Evolutionary conservation across 495 filamentous ascomycete species (phyloP).

Genomic region (Polyplosphaeria fusca): DNA sequence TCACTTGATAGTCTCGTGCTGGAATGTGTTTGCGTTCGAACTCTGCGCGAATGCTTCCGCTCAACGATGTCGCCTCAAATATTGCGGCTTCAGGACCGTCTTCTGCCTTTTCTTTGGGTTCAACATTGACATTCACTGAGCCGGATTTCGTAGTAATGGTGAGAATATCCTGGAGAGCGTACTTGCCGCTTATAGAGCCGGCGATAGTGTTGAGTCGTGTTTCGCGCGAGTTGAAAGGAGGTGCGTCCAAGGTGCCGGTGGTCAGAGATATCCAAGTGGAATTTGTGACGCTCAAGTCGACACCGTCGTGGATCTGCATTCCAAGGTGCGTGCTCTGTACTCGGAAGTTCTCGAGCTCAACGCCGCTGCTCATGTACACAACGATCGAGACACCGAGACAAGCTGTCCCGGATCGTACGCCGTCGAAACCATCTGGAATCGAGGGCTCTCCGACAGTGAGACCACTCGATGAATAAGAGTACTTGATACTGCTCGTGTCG

Average conservation of each 20-base stretch:
- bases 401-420: conserved; percentile 7
- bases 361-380: conserved; percentile 20
- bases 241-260: conserved; percentile 18
- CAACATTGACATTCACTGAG: conserved; percentile 34
- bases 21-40: conserved; percentile 31
- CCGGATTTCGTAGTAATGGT: conserved; percentile 34
- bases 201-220: conserved; percentile 32
- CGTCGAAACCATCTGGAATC: conserved; percentile 9
- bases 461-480: conserved; percentile 1
- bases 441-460: conserved; percentile 11
- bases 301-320: conserved; percentile 20
- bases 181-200: conserved; percentile 36
- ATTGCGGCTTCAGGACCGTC: conserved; percentile 25
- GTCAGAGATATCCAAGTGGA: conserved; percentile 22
- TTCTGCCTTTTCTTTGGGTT: conserved; percentile 26
- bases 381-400: conserved; percentile 27
- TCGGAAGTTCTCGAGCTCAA: conserved; percentile 23
- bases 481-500: conserved; percentile 13
- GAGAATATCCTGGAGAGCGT: conserved; percentile 35
- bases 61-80: conserved; percentile 27
- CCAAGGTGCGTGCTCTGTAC: conserved; percentile 19
- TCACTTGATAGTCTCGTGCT: conserved; percentile 36
- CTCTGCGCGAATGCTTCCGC: conserved; percentile 32
- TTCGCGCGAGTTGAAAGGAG: conserved; percentile 28
- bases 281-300: conserved; percentile 23